Evolutionary conservation across 257 asterid species (phyloP).

Genomic region (Schizonepeta tenuifolia): DNA sequence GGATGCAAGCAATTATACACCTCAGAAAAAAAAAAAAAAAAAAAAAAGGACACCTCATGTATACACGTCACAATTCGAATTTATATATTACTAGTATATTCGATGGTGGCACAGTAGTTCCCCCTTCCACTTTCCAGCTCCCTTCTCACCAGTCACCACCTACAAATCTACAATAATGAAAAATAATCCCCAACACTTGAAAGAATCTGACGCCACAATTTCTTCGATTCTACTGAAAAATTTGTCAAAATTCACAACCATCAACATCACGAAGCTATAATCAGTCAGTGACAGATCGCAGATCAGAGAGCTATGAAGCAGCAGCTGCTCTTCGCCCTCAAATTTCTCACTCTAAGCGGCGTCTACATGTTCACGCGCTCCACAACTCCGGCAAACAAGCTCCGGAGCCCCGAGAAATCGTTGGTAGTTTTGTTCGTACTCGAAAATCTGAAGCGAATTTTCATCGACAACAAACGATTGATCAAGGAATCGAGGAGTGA

Average conservation of each 20-base stretch:
- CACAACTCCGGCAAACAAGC: conserved; percentile 39
- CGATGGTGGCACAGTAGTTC: background rate
- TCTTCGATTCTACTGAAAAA: background rate
- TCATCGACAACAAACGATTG: conserved; percentile 34
- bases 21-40: too few species aligned
- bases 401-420: conserved; percentile 37
- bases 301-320: conserved; percentile 37
- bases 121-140: background rate
- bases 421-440: conserved; percentile 41
- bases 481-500: conserved; percentile 41
- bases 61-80: background rate
- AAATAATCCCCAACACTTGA: background rate
- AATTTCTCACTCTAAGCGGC: conserved; percentile 41
- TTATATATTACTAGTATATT: background rate
- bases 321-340: conserved; percentile 40
- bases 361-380: conserved; percentile 49
- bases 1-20: too few species aligned
- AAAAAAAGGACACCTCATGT: too few species aligned
- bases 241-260: background rate
- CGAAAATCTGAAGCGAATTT: conserved; percentile 42
- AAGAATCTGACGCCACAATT: background rate
- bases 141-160: conserved; percentile 14
- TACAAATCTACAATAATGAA: background rate
- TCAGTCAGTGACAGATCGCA: background rate
- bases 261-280: background rate